Percentiles rank a stretch among this genome's conserved stretches.
These are phyloP conservation scores for Xylariaceae sp. DNA, from an alignment of 2,329 filamentous ascomycete genomes.

Conservation along the genomic window DNA sequence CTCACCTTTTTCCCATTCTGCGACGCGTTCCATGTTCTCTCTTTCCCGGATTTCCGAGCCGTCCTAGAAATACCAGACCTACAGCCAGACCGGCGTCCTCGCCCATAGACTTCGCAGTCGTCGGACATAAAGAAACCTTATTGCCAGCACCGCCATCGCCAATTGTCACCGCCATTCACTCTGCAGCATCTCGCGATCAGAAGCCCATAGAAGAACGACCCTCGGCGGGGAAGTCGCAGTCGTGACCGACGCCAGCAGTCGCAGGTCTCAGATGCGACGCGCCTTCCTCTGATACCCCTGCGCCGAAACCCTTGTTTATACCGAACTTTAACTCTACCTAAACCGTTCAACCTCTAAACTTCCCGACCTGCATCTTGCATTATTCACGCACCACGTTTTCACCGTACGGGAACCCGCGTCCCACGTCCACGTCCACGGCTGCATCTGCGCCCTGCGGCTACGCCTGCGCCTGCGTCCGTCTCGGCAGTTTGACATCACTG, in stretches of 20 bases:
- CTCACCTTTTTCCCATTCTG: neutral
- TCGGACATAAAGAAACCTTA: neutral
- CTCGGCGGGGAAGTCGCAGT: neutral
- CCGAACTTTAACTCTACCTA: neutral
- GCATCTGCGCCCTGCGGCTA: neutral
- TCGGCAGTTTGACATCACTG: too few species aligned
- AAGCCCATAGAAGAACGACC: constrained; percentile 20
- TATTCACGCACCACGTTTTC: too few species aligned
- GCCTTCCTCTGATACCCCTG: constrained; percentile 14
- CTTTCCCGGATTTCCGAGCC: neutral
- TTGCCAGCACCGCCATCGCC: neutral
- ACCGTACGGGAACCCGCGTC: too few species aligned
- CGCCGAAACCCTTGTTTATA: neutral
- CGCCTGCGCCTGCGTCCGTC: constrained; percentile 2
- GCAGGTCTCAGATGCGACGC: constrained; percentile 26
- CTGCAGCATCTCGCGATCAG: constrained; percentile 24
- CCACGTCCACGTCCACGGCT: neutral
- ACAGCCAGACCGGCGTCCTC: neutral
- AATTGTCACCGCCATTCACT: constrained; percentile 3
- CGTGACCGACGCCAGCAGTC: constrained; percentile 7
- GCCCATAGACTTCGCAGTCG: neutral
- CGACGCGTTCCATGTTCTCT: neutral
- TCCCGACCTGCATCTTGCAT: neutral
- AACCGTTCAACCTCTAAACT: neutral
- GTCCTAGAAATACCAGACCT: neutral